Evolutionary conservation across 306 rosid genomes (phyloP).

Genomic region (Amphicarpaea edgeworthii): DNA sequence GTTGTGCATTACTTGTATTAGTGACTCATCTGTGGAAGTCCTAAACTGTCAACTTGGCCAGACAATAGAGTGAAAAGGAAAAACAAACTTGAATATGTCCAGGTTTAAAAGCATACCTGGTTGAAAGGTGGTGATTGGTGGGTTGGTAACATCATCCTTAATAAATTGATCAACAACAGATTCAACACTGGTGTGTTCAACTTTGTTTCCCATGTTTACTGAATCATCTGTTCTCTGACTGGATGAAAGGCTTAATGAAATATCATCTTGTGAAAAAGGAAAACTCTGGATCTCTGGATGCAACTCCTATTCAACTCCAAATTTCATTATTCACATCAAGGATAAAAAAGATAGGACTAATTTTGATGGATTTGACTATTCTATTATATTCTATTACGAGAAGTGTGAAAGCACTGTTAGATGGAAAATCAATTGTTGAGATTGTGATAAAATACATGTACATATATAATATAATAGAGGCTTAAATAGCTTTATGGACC

Average conservation of each 20-base stretch:
- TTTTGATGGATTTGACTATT: neutral
- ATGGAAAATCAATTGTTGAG: neutral
- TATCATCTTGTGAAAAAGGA: slow-evolving; percentile 42
- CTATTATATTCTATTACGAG: neutral
- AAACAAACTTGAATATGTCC: neutral
- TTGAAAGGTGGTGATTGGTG: slow-evolving; percentile 41
- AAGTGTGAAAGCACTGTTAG: neutral
- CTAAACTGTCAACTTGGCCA: slow-evolving; percentile 36
- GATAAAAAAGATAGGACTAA: slow-evolving; percentile 2
- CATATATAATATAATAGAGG: neutral
- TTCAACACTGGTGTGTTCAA: slow-evolving; percentile 45
- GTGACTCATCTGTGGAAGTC: slow-evolving; percentile 50
- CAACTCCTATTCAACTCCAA: slow-evolving; percentile 51
- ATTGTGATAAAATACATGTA: neutral
- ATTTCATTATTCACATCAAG: slow-evolving; percentile 34
- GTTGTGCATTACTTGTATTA: neutral
- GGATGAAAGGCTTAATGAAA: slow-evolving; percentile 47
- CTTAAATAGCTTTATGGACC: no score
- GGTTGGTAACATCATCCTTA: slow-evolving; percentile 42
- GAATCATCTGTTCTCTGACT: slow-evolving; percentile 44
- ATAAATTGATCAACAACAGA: slow-evolving; percentile 47
- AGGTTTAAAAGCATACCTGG: slow-evolving; percentile 50
- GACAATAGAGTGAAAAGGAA: slow-evolving; percentile 25
- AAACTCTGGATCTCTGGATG: slow-evolving; percentile 49
- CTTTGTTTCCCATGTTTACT: slow-evolving; percentile 36